Evolutionary conservation across 352 stramenopile genomes (phyloP), one percentile per base, ranked within the genome.

Genomic region (Blastocystis sp.): DNA sequence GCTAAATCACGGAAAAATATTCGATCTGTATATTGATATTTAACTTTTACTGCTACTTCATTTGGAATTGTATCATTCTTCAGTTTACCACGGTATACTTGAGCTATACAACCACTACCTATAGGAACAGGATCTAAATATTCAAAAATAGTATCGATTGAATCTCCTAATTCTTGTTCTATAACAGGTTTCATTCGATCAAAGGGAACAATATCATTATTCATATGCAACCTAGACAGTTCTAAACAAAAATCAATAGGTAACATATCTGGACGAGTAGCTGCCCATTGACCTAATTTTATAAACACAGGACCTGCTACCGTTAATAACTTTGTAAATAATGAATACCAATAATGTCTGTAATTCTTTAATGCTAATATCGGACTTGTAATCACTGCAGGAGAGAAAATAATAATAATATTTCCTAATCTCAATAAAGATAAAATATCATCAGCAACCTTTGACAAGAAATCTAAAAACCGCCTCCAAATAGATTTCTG

Each of bases 241-340:
- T 52, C 19, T 5, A 24, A 11, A 28, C 52, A 62, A 21, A 62
- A 35, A 6, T 62, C 52, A 3, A 62, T 18, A 7, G 52, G 52
- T n/a, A 62, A 30, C 27, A 62, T 62, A 28, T 62, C 52, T 7
- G 52, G 52, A 35, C 52, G 52, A 9, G 52, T 62, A 6, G 52
- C 34, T 7, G 52, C 52, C 52, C 52, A 62, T 30, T 62, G 52
- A 7, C 52, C 52, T 18, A 62, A 19, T 41, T 62, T 62, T 42
- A 62, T 45, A 25, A 62, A 62, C 10, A 31, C 37, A 19, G 52
- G 18, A 10, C 52, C 52, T 13, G 16, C 18, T 19, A 54, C n/a
- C 36, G 48, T 39, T 36, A 62, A 28, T 30, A 25, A 39, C 27
- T 28, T 27, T 9, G 54, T 31, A 7, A 62, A 27, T 19, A 62